phyloP scores from a whole-genome alignment of 129 eudicot genomes.

The Helianthus annuus region DNA sequence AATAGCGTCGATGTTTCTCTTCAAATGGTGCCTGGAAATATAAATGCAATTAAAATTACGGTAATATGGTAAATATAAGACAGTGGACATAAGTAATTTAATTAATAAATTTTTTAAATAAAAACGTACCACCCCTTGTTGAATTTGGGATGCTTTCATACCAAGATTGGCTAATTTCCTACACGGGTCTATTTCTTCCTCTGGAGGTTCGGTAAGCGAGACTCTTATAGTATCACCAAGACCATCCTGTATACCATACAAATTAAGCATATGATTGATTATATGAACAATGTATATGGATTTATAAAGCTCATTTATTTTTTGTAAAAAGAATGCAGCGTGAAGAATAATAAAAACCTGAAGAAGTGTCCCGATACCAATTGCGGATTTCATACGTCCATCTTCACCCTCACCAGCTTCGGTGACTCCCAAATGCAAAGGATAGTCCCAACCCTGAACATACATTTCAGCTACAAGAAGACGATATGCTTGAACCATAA shows the following conservation, averaged over 20 bases:
- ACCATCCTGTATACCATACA: conserved; percentile 67
- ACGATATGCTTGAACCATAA: conserved; percentile 95
- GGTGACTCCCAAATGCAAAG: conserved; percentile 92
- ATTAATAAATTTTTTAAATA: not conserved
- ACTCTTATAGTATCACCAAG: conserved; percentile 98
- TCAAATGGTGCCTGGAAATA: conserved; percentile 77
- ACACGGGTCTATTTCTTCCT: conserved; percentile 96
- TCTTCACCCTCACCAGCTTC: conserved; percentile 99
- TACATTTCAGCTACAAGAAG: conserved; percentile 97
- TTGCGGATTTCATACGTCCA: conserved; percentile 98
- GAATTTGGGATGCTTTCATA: conserved; percentile 68
- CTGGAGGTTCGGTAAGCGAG: conserved; percentile 94
- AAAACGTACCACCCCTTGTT: conserved; percentile 94
- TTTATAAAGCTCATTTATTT: not conserved
- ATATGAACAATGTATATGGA: not conserved
- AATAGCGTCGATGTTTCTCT: conserved; percentile 88
- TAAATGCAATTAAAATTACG: conserved; percentile 7
- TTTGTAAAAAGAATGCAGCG: conserved; percentile 1
- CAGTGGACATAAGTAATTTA: not conserved
- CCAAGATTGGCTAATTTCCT: conserved; percentile 95
- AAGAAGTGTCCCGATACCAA: conserved; percentile 98
- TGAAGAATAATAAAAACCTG: conserved; percentile 48
- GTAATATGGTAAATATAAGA: not conserved
- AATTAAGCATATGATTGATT: conserved; percentile 5
- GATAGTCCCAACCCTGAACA: conserved; percentile 97